Evolutionary conservation across 257 asterid species (phyloP), one percentile per base, ranked within the genome.

Genomic region (Solanum medicagineum): DNA sequence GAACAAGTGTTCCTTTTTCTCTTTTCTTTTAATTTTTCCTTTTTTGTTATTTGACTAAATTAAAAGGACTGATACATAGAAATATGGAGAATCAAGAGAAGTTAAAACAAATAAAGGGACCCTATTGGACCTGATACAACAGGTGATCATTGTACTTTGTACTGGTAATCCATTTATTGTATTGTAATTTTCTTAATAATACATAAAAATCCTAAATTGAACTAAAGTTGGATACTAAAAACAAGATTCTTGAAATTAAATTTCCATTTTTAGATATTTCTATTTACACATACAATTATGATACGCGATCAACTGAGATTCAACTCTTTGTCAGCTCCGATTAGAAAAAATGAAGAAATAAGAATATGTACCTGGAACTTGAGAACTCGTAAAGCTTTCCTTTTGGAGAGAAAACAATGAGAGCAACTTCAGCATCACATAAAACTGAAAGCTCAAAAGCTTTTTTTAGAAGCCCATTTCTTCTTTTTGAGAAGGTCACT

Each of bases 401-500:
- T 24, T 87, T 90, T 42, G 91, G 84, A 5, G 95, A 91, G 83
- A 92, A 92, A 80, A 92, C 45, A 2, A 92, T 65, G 4, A 91
- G 93, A 6, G 95, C 93, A 87, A 92, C 89, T 85, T 92, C 93
- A 16, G 93, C 93, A 87, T 91, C 95, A 85, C 95, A 91, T n/a
- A 92, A 91, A 89, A 92, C 94, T 51, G 95, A 92, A 56, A 92
- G 93, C 86, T 92, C 93, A 87, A 88, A 92, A 14, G 94, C 94
- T 84, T 92, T 92, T 89, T 93, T 93, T 56, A 93, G 86, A 10
- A 93, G 91, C 66, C 96, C 96, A 81, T 92, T 90, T 87, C 94
- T 87, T 26, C 94, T 84, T 92, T 93, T 93, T 1, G 94, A 92
- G 86, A 92, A 92, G 1, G 94, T 92, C 56, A 92, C 95, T 80